phyloP scores from a whole-genome alignment of 495 filamentous ascomycete species.

The Penicillium bialowiezense region DNA sequence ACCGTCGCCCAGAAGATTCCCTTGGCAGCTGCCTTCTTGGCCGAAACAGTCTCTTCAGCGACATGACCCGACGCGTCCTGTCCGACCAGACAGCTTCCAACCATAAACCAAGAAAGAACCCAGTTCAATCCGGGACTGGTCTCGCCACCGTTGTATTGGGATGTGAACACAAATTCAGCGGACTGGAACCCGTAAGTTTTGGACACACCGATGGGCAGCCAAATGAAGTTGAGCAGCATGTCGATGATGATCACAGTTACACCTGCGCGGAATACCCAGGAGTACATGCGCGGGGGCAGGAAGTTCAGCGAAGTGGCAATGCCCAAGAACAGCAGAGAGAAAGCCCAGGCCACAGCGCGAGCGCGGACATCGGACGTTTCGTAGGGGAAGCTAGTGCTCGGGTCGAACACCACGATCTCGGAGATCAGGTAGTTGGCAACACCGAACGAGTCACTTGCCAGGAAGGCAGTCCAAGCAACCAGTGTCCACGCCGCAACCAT shows the following conservation, averaged over 20 bases:
- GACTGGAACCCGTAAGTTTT: conserved; percentile 34
- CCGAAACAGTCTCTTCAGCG: conserved; percentile 34
- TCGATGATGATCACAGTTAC: conserved; percentile 32
- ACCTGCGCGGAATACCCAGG: conserved; percentile 35
- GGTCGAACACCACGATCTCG: conserved; percentile 31
- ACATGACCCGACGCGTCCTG: conserved; percentile 37
- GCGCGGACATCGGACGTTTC: conserved; percentile 29
- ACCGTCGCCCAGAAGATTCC: conserved; percentile 38
- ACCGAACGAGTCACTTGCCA: conserved; percentile 36
- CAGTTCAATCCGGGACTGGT: conserved; percentile 31
- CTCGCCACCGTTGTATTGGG: conserved; percentile 31
- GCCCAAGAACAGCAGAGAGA: conserved; percentile 31
- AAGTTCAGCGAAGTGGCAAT: conserved; percentile 33
- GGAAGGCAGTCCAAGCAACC: conserved; percentile 35
- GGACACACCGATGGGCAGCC: conserved; percentile 33
- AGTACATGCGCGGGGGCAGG: conserved; percentile 30
- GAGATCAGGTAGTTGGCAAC: conserved; percentile 36
- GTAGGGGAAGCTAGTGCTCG: conserved; percentile 28
- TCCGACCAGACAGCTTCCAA: conserved; percentile 31
- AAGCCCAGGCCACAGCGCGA: conserved; percentile 31
- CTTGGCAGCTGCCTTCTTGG: conserved; percentile 36
- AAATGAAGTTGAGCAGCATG: conserved; percentile 37
- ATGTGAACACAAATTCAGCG: conserved; percentile 34
- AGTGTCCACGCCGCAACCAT: conserved; percentile 36
- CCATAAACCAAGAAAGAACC: conserved; percentile 35